phyloP scores from a whole-genome alignment of 768 basidiomycete genomes.

The Gymnopilus dilepis region DNA sequence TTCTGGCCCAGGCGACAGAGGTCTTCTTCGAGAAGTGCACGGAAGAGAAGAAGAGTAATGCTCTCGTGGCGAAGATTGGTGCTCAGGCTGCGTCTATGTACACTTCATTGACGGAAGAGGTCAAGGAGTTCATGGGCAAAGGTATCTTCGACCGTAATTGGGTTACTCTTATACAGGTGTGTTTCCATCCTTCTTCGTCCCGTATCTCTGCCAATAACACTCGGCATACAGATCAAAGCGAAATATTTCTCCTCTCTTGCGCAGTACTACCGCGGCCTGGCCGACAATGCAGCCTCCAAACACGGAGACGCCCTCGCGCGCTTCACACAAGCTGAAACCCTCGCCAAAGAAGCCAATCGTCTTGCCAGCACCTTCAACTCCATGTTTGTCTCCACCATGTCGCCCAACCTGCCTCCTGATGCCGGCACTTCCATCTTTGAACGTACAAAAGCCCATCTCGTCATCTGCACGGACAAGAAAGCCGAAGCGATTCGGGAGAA shows the following conservation, averaged over 20 bases:
- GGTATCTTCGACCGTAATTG: constrained; percentile 95
- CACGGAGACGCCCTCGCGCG: constrained; percentile 89
- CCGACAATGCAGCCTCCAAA: constrained; percentile 75
- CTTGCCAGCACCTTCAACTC: constrained; percentile 71
- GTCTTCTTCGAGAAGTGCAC: constrained; percentile 94
- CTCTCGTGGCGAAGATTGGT: constrained; percentile 83
- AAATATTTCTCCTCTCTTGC: constrained; percentile 88
- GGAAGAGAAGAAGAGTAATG: constrained; percentile 87
- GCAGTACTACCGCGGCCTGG: constrained; percentile 85
- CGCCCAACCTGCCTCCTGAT: constrained; percentile 87
- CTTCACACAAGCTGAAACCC: constrained; percentile 73
- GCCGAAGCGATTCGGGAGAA: constrained; percentile 86
- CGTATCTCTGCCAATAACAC: constrained; percentile 11
- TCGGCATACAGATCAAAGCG: constrained; percentile 74
- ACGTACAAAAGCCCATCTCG: constrained; percentile 82
- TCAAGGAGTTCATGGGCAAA: constrained; percentile 96
- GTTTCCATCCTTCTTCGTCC: constrained; percentile 16
- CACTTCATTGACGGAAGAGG: constrained; percentile 81
- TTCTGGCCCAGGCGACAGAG: constrained; percentile 93
- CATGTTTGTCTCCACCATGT: constrained; percentile 71
- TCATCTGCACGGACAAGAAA: constrained; percentile 77
- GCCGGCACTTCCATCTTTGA: constrained; percentile 80
- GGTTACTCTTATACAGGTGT: constrained; percentile 84
- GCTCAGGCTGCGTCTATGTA: constrained; percentile 86
- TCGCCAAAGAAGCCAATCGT: constrained; percentile 84